These are phyloP conservation scores for Triangularia setosa DNA, from an alignment of 2,329 filamentous ascomycete genomes.

Conservation along the genomic window DNA sequence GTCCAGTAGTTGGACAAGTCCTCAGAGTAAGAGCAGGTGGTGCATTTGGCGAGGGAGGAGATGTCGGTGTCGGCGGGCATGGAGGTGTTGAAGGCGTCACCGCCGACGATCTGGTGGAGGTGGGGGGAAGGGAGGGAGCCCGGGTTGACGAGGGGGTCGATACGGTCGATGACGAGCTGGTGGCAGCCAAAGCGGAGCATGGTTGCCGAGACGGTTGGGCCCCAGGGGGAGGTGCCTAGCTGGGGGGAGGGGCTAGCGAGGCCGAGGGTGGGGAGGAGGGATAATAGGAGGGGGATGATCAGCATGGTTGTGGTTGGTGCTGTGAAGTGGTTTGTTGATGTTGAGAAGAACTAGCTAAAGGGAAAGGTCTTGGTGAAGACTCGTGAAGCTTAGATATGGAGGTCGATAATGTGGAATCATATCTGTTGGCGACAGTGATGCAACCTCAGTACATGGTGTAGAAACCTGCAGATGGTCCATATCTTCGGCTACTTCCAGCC, in stretches of 20 bases:
- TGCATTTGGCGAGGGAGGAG: conserved; percentile 5
- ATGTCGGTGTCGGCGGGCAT: conserved; percentile 1
- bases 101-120: conserved; percentile 11
- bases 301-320: not conserved
- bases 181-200: conserved; percentile 14
- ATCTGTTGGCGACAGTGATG: not conserved
- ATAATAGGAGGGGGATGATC: not conserved
- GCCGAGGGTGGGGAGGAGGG: not conserved
- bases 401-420: too few relatives aligned
- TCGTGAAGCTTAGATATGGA: too few relatives aligned
- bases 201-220: not conserved
- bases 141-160: conserved; percentile 18
- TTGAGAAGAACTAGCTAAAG: not conserved
- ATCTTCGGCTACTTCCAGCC: too few relatives aligned
- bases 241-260: not conserved
- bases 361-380: not conserved
- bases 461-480: too few relatives aligned
- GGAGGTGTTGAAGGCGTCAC: conserved; percentile 14
- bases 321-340: too few relatives aligned
- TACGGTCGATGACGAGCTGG: conserved; percentile 14
- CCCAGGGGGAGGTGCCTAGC: not conserved
- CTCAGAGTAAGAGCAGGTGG: not conserved
- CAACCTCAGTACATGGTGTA: too few relatives aligned
- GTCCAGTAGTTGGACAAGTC: conserved; percentile 11
- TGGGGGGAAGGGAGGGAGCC: conserved; percentile 14